Base-by-base conservation (phyloP, 2,329 filamentous ascomycete genomes). In the Lachnellula suecica region DNA sequence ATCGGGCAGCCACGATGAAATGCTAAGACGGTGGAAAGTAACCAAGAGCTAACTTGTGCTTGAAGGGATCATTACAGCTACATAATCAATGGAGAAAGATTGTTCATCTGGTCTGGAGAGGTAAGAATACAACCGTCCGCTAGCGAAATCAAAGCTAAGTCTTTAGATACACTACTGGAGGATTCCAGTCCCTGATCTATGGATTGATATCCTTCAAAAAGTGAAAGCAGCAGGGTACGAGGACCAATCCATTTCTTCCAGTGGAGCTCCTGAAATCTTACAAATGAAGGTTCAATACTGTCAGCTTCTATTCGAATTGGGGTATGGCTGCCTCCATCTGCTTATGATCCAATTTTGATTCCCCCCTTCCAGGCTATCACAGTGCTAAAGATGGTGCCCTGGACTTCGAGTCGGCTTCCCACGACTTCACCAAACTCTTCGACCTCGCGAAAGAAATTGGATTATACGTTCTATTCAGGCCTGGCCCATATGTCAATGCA, bases 131-230 rank as follows among this genome's bases (percentile, higher is more conserved):
- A 13, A 22, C 27, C 45, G 47, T n/a, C 47, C 8, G 37, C 46
- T 51, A 47, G 44, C 53, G 24, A 41, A 20, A 40, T 38, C 45
- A 63, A 61, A 51, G 54, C 65, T 52, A 59, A 52, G 22, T 78
- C n/a, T n/a, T n/a, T n/a, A 81, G 56, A 80, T 81, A 38, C 78
- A 81, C 56, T 81, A 80, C 51, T 71, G 74, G 56, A 71, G 78
- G 3, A 74, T 58, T n/a, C n/a, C n/a, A n/a, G n/a, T n/a, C n/a
- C n/a, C n/a, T n/a, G n/a, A n/a, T n/a, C n/a, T n/a, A n/a, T n/a
- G n/a, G n/a, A n/a, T n/a, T n/a, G n/a, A n/a, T n/a, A n/a, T n/a
- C n/a, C n/a, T n/a, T n/a, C n/a, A n/a, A n/a, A n/a, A n/a, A n/a
- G n/a, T n/a, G n/a, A n/a, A n/a, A n/a, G n/a, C n/a, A n/a, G n/a